Base-by-base conservation (phyloP, 345 rosid genomes). In the Abelmoschus esculentus region DNA sequence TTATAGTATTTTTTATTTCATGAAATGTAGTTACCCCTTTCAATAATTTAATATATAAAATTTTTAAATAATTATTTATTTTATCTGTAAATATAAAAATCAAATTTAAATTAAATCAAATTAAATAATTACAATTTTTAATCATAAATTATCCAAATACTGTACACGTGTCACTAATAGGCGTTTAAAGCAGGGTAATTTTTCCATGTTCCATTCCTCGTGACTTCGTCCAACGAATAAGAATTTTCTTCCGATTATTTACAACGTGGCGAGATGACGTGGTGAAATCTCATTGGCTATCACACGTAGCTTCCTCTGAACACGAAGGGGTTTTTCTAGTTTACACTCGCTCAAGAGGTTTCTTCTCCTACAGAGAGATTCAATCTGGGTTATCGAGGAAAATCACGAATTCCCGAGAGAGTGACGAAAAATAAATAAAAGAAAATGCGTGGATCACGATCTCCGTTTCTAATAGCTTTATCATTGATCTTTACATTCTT, bases 211-310 rank as follows among this genome's bases (percentile, higher is more conserved):
- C 66, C 49, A 17, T 49, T 40, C 67, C 52, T 14, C 9, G 0
- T 10, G 46, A 42, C 46, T 1, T 42, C 13, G 6, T n/a, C 46
- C n/a, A 18, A 40, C 50, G 42, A 19, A 40, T 22, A 22, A 64
- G 17, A 62, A 38, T 0, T 63, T 64, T 64, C 40, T 9, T 2
- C 14, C 15, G 15, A 18, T 38, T 13, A 13, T 6, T 6, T 47
- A 47, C 19, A 15, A 73, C 60, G 15, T 34, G 32, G 54, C 61
- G 15, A 15, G 70, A 70, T 80, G 78, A 89, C 82, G 89, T 87
- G 96, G 77, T 68, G 28, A 6, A 0, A 26, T 13, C 11, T 72
- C n/a, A 92, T 86, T 91, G 93, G 97, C 2, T 0, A 15, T 1
- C 70, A 82, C 83, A 86, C 90, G 92, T 82, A 75, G 70, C 72